phyloP scores from a whole-genome alignment of 176 grass and related monocot species.

The Saccharum officinarum region DNA sequence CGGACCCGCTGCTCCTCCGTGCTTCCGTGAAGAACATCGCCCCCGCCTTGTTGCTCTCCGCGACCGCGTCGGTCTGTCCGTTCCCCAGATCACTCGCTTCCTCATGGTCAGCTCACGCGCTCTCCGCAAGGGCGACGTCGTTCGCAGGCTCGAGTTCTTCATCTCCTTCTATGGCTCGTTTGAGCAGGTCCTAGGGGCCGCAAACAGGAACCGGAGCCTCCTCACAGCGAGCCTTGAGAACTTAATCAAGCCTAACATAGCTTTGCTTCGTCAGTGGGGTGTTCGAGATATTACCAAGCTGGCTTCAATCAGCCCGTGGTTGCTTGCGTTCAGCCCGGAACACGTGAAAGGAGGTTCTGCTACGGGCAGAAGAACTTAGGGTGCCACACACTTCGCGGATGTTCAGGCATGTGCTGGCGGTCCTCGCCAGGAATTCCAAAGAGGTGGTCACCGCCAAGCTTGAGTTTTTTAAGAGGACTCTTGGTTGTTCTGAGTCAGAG shows the following conservation, averaged over 20 bases:
- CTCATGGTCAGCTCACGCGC: too few relatives aligned
- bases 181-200: background rate
- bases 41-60: conserved; percentile 18
- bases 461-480: background rate
- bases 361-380: background rate
- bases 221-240: background rate
- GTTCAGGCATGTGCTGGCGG: background rate
- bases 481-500: background rate
- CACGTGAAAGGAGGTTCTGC: background rate
- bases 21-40: background rate
- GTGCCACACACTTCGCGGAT: background rate
- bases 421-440: accelerated
- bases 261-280: background rate
- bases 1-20: background rate
- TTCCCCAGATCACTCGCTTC: background rate
- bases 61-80: conserved; percentile 11
- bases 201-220: background rate
- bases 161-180: too few relatives aligned
- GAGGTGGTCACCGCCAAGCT: background rate
- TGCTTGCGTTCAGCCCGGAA: background rate
- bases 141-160: too few relatives aligned
- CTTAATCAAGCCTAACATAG: background rate
- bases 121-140: too few relatives aligned
- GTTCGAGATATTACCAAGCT: background rate
- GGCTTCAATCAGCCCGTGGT: background rate